phyloP scores from a whole-genome alignment of 345 rosid species.

The Hypericum perforatum region DNA sequence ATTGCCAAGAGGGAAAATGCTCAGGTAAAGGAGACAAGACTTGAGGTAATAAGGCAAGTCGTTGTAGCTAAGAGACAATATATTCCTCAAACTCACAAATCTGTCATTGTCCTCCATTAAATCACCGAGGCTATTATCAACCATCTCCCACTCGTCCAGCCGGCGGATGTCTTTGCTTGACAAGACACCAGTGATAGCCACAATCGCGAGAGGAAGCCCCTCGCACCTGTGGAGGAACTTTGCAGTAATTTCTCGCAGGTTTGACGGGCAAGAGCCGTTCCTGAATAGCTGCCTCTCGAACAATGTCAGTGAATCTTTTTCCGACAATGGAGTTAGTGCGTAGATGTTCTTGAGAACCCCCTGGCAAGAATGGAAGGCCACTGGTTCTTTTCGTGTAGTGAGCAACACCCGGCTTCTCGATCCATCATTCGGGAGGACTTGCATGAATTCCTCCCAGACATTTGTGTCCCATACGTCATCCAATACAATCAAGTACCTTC shows the following conservation, averaged over 20 bases:
- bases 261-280: neutral
- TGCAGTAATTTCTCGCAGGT: neutral
- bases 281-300: neutral
- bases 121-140: neutral
- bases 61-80: neutral
- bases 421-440: too few species aligned
- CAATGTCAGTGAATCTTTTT: neutral
- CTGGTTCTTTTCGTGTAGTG: too few species aligned
- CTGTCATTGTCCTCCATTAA: neutral
- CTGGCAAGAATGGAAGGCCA: too few species aligned
- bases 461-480: too few species aligned
- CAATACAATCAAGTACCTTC: too few species aligned
- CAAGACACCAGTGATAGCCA: neutral
- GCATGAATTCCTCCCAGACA: too few species aligned
- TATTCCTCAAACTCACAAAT: neutral
- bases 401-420: too few species aligned
- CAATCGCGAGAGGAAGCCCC: neutral
- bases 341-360: too few species aligned
- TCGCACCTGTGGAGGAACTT: slow-evolving; percentile 1
- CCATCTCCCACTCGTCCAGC: neutral
- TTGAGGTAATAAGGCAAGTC: slow-evolving; percentile 1
- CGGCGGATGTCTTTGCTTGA: neutral
- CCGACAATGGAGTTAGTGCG: neutral
- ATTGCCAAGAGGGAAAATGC: neutral
- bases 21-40: neutral